Evolutionary conservation across 2,329 filamentous ascomycete species (phyloP).

Genomic region (Hypoxylon rubiginosum): DNA sequence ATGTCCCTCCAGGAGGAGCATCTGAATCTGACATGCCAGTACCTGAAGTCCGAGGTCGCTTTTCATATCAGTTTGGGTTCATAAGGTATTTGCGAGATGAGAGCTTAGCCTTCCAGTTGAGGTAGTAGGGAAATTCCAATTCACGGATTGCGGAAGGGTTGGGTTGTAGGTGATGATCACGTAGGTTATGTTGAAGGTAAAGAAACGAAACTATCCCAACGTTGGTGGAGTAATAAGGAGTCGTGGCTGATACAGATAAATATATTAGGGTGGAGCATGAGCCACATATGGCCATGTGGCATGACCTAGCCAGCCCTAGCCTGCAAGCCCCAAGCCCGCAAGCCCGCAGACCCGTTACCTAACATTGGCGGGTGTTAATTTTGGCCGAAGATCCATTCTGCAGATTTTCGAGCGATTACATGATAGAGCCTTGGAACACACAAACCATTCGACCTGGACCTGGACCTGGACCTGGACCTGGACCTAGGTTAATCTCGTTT

Average conservation of each 20-base stretch:
- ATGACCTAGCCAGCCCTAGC: not conserved
- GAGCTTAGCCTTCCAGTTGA: not conserved
- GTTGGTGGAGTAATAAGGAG: not conserved
- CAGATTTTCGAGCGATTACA: not conserved
- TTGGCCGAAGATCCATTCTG: not conserved
- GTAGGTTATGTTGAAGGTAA: not conserved
- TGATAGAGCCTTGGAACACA: not conserved
- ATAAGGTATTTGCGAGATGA: not conserved
- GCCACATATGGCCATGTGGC: slow-evolving; percentile 6
- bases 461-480: slow-evolving; percentile 13
- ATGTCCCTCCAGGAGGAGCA: not conserved
- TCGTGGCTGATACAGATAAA: slow-evolving; percentile 3
- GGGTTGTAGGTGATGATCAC: not conserved
- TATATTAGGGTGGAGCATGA: not conserved
- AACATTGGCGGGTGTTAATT: slow-evolving; percentile 11
- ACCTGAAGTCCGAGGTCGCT: not conserved
- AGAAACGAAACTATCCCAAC: not conserved
- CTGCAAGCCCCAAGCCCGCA: not conserved
- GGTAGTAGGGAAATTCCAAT: not conserved
- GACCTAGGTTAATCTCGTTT: slow-evolving; percentile 15
- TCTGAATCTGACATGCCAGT: not conserved
- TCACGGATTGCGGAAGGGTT: not conserved
- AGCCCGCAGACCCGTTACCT: not conserved
- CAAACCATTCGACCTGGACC: slow-evolving; percentile 15
- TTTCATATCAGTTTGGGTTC: not conserved